phyloP scores from a whole-genome alignment of 2,329 filamentous ascomycete species.

The Teratosphaeriaceae sp. region DNA sequence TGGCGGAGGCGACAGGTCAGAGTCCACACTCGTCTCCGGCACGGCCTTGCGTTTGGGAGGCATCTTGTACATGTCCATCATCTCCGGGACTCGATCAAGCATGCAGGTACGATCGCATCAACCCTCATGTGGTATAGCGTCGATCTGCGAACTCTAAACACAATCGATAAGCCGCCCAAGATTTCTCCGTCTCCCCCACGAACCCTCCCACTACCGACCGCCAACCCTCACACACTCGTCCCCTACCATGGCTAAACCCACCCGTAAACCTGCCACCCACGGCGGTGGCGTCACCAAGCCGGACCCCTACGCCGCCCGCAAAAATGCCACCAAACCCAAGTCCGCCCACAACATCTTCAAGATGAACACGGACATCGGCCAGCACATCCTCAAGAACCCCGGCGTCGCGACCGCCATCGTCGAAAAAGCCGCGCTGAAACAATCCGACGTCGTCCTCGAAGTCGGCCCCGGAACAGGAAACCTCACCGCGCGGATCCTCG shows the following conservation, averaged over 20 bases:
- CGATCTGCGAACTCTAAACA: too few species aligned
- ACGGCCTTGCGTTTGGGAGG: conserved; percentile 20
- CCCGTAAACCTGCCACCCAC: conserved; percentile 30
- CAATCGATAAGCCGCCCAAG: too few species aligned
- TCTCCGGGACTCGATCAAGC: too few species aligned
- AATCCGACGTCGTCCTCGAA: conserved; percentile 83
- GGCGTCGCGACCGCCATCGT: conserved; percentile 77
- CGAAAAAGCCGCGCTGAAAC: conserved; percentile 81
- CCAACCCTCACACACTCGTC: not conserved
- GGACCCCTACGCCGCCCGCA: conserved; percentile 40
- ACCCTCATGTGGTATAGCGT: too few species aligned
- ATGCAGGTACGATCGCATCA: too few species aligned
- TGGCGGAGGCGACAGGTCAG: conserved; percentile 17
- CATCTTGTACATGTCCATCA: too few species aligned
- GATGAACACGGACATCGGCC: conserved; percentile 87
- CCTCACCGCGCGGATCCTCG: conserved; percentile 80
- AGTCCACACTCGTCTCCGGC: conserved; percentile 12
- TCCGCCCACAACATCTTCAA: conserved; percentile 84
- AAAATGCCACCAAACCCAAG: conserved; percentile 33
- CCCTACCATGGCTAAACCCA: conserved; percentile 40
- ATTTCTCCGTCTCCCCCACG: too few species aligned
- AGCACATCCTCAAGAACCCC: conserved; percentile 90
- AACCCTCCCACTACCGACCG: too few species aligned
- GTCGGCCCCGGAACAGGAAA: conserved; percentile 87
- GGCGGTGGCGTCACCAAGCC: conserved; percentile 29